Conservation (phyloP, 148 eudicot genomes). For the Nepenthes mirabilis region DNA sequence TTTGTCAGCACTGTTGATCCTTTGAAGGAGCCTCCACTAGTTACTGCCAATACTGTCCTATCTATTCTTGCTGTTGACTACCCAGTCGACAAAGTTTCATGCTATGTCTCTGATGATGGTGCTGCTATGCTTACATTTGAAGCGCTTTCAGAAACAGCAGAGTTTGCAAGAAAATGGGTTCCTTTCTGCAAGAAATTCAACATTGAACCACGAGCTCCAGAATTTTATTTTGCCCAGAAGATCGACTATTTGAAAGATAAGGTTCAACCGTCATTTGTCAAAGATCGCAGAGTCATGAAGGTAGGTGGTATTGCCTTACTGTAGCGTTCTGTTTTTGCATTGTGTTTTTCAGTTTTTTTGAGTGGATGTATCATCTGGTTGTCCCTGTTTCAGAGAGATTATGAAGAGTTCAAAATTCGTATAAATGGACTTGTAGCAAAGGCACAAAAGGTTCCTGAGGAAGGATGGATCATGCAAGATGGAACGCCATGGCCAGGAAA, state of each 20-base stretch:
- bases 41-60: conserved; percentile 36
- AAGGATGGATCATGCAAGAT: conserved; percentile 41
- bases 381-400: conserved; percentile 26
- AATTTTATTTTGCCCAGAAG: conserved; percentile 30
- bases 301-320: conserved; percentile 4
- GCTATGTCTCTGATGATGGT: conserved; percentile 42
- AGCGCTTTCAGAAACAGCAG: conserved; percentile 32
- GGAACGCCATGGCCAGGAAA: conserved; percentile 45
- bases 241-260: conserved; percentile 31
- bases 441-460: conserved; percentile 33
- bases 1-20: conserved; percentile 44
- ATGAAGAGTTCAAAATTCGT: conserved; percentile 35
- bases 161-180: conserved; percentile 36
- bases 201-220: conserved; percentile 40
- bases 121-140: conserved; percentile 43
- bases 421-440: conserved; percentile 36
- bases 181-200: conserved; percentile 23
- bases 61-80: conserved; percentile 39
- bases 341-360: not conserved
- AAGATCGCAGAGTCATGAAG: conserved; percentile 34
- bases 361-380: not conserved
- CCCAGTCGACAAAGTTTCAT: conserved; percentile 41
- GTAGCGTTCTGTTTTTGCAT: not conserved
- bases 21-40: conserved; percentile 36
- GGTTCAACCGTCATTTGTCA: conserved; percentile 28